A percentile compares a stretch with the other conserved stretches of the same genome.
These are phyloP conservation scores for Colletotrichum somersetense DNA, from an alignment of 2,329 filamentous ascomycete species.

Conservation along the genomic window DNA sequence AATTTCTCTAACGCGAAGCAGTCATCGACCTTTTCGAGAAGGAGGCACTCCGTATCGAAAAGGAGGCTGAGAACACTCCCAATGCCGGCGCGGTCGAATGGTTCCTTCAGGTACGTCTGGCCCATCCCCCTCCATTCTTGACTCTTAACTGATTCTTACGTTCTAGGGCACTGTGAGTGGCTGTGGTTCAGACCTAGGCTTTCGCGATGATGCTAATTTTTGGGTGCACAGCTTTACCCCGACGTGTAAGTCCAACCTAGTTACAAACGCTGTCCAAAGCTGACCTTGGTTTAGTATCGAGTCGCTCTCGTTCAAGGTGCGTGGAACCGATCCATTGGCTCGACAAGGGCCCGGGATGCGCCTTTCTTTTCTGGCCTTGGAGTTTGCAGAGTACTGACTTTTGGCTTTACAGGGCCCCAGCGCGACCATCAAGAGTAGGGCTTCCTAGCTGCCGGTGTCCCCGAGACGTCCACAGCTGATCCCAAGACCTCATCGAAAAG, in stretches of 20 bases:
- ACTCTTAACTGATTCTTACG: background rate
- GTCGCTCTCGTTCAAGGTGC: constrained; percentile 13
- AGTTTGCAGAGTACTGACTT: background rate
- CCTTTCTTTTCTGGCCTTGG: background rate
- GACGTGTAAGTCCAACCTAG: constrained; percentile 43
- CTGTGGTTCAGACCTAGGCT: background rate
- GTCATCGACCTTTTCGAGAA: constrained; percentile 56
- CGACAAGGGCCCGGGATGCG: background rate
- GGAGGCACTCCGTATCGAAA: constrained; percentile 78
- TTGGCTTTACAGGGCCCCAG: constrained; percentile 1
- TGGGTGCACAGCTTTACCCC: constrained; percentile 25
- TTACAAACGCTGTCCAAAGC: background rate
- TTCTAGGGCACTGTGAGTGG: constrained; percentile 62
- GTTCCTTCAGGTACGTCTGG: constrained; percentile 75
- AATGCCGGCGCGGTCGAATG: constrained; percentile 83
- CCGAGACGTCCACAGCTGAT: background rate
- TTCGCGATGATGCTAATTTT: background rate
- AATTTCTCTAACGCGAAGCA: constrained; percentile 27
- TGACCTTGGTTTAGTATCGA: constrained; percentile 7
- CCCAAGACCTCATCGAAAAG: background rate
- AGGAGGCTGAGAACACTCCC: constrained; percentile 73
- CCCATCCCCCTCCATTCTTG: background rate
- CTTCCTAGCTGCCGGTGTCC: background rate
- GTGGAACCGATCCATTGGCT: background rate
- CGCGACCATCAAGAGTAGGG: constrained; percentile 61